Evolutionary conservation across 345 rosid genomes (phyloP).

Genomic region (Odontarrhena argentea): DNA sequence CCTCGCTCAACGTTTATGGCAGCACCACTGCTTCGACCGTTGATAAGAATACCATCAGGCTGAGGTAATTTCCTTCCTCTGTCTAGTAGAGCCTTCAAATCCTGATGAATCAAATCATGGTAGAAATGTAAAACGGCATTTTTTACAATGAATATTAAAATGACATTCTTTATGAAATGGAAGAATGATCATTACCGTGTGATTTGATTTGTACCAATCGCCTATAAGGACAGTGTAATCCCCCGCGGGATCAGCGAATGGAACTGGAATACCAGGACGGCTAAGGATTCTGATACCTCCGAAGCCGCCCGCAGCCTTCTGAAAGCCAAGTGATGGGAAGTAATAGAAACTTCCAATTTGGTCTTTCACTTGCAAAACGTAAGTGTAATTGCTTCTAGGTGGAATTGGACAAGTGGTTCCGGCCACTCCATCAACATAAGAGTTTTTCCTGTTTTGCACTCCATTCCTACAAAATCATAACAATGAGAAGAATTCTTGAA

Average conservation of each 20-base stretch:
- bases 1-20: slow-evolving; percentile 80
- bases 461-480: slow-evolving; percentile 52
- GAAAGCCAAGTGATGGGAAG: slow-evolving; percentile 74
- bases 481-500: too few species aligned
- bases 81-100: slow-evolving; percentile 59
- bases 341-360: slow-evolving; percentile 79
- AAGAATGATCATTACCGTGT: slow-evolving; percentile 51
- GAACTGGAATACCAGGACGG: slow-evolving; percentile 69
- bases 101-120: too few species aligned
- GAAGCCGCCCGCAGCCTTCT: slow-evolving; percentile 78
- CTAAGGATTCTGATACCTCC: slow-evolving; percentile 73
- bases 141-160: too few species aligned
- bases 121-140: too few species aligned
- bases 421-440: slow-evolving; percentile 71
- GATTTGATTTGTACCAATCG: slow-evolving; percentile 74
- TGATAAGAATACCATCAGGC: slow-evolving; percentile 88
- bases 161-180: too few species aligned
- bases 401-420: slow-evolving; percentile 95
- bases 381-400: slow-evolving; percentile 73
- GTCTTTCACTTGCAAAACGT: slow-evolving; percentile 71
- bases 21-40: slow-evolving; percentile 78
- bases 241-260: slow-evolving; percentile 62
- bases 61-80: slow-evolving; percentile 65
- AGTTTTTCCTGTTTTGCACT: slow-evolving; percentile 80
- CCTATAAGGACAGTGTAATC: slow-evolving; percentile 80